A percentile compares a stretch with the other conserved stretches of the same genome.
phyloP scores from a whole-genome alignment of 139 green algal genomes.

The Tetraselmis chui region DNA sequence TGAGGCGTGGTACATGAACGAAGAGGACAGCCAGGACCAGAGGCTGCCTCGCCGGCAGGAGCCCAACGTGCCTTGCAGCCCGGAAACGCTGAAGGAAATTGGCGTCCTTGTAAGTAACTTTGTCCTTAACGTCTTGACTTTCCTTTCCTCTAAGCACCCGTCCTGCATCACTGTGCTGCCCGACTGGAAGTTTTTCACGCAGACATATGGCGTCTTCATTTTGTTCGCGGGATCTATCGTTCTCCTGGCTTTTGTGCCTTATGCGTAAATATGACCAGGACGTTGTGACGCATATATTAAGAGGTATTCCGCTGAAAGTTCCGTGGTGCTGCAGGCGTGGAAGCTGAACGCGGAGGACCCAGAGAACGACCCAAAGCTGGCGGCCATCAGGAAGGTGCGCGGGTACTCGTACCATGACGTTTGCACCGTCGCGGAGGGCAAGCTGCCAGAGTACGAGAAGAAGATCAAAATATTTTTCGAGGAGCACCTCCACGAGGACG shows the following conservation, averaged over 20 bases:
- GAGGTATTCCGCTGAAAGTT: too few relatives aligned
- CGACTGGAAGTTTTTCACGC: too few relatives aligned
- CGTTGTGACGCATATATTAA: too few relatives aligned
- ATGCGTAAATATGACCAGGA: too few relatives aligned
- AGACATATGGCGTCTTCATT: too few relatives aligned
- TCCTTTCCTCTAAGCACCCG: too few relatives aligned
- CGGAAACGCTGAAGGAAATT: background rate
- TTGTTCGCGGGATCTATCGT: too few relatives aligned
- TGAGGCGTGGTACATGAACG: background rate
- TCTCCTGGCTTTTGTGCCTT: too few relatives aligned
- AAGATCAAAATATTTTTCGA: conserved; percentile 94
- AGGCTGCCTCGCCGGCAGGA: background rate
- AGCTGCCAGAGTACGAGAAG: conserved; percentile 76
- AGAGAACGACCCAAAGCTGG: background rate
- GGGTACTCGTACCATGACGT: conserved; percentile 69
- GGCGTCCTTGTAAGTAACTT: background rate
- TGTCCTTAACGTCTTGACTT: too few relatives aligned
- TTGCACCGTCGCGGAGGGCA: conserved; percentile 61
- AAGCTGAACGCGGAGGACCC: background rate
- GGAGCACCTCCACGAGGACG: conserved; percentile 91
- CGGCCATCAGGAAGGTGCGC: conserved; percentile 17
- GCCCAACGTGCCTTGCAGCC: background rate
- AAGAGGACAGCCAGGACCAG: background rate
- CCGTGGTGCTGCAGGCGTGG: background rate
- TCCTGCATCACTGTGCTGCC: too few relatives aligned